A percentile compares a stretch with the other conserved stretches of the same genome.
Evolutionary conservation across 2,329 filamentous ascomycete genomes (phyloP).

Genomic region (Sporothrix globosa): DNA sequence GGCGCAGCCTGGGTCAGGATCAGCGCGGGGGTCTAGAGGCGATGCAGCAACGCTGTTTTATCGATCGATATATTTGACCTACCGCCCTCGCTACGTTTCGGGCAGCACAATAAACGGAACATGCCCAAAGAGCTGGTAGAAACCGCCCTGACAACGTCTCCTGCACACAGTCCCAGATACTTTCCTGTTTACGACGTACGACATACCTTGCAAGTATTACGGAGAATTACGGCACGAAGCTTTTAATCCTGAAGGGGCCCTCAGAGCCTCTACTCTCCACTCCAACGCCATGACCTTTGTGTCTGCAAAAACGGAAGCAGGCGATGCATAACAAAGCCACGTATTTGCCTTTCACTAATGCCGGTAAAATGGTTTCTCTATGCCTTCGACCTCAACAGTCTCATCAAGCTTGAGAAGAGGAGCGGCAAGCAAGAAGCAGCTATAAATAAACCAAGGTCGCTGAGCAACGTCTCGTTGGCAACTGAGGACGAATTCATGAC

Average conservation of each 20-base stretch:
- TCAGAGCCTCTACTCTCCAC: slow-evolving; percentile 4
- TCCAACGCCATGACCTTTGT: background rate
- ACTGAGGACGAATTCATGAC: background rate
- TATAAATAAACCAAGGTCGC: slow-evolving; percentile 38
- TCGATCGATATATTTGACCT: slow-evolving; percentile 9
- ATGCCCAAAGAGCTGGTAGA: slow-evolving; percentile 1
- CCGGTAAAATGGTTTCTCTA: slow-evolving; percentile 40
- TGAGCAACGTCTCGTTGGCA: slow-evolving; percentile 31
- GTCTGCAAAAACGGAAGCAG: slow-evolving; percentile 4
- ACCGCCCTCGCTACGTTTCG: slow-evolving; percentile 22
- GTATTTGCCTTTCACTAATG: slow-evolving; percentile 42
- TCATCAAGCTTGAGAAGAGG: slow-evolving; percentile 34
- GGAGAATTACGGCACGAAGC: background rate
- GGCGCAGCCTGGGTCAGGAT: slow-evolving; percentile 21
- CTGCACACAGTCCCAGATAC: background rate
- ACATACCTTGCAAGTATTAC: background rate
- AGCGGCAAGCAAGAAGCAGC: slow-evolving; percentile 33
- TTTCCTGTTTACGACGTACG: slow-evolving; percentile 1
- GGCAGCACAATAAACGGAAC: slow-evolving; percentile 21
- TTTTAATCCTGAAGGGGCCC: background rate
- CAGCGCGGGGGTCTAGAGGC: slow-evolving; percentile 26
- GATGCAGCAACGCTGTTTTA: slow-evolving; percentile 27
- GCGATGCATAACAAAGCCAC: slow-evolving; percentile 39
- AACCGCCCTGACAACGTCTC: slow-evolving; percentile 8
- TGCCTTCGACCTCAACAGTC: slow-evolving; percentile 37